A percentile compares a stretch with the other conserved stretches of the same genome.
Conservation (phyloP, 2,329 filamentous ascomycete genomes). For the Aspergillus vadensis region DNA sequence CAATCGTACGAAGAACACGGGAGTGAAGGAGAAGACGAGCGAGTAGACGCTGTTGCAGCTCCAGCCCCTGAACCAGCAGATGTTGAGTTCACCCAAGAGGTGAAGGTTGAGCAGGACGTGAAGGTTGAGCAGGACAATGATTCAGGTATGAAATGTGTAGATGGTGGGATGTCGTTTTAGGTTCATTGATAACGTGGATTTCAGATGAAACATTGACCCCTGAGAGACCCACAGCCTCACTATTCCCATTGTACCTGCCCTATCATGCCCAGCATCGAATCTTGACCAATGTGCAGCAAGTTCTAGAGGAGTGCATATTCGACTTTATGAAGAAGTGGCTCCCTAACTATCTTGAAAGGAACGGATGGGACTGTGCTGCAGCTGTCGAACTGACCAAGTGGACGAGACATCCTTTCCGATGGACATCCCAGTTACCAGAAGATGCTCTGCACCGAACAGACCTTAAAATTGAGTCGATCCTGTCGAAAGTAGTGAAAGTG, state of each 20-base stretch:
- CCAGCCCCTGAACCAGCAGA: not conserved
- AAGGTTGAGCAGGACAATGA: not conserved
- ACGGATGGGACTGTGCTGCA: constrained; percentile 4
- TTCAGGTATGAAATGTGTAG: not conserved
- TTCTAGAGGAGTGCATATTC: constrained; percentile 9
- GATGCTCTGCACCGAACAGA: not conserved
- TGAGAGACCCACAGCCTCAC: not conserved
- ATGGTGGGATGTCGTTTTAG: too few species aligned
- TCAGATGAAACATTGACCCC: not conserved
- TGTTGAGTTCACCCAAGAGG: not conserved
- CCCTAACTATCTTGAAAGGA: not conserved
- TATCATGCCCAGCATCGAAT: constrained; percentile 9
- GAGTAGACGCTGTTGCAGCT: too few species aligned
- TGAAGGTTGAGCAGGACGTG: not conserved
- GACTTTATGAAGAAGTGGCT: not conserved
- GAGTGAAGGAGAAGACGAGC: not conserved
- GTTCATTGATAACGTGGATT: too few species aligned
- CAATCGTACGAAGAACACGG: not conserved
- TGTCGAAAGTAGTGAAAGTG: not conserved
- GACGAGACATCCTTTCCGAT: not conserved
- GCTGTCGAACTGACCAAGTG: constrained; percentile 10
- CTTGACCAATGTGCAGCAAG: not conserved
- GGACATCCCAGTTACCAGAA: not conserved
- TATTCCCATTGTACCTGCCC: not conserved
- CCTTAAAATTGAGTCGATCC: not conserved